Evolutionary conservation across 2,329 filamentous ascomycete genomes (phyloP), one percentile per base, ranked within the genome.

Genomic region (Fusarium bactridioides): DNA sequence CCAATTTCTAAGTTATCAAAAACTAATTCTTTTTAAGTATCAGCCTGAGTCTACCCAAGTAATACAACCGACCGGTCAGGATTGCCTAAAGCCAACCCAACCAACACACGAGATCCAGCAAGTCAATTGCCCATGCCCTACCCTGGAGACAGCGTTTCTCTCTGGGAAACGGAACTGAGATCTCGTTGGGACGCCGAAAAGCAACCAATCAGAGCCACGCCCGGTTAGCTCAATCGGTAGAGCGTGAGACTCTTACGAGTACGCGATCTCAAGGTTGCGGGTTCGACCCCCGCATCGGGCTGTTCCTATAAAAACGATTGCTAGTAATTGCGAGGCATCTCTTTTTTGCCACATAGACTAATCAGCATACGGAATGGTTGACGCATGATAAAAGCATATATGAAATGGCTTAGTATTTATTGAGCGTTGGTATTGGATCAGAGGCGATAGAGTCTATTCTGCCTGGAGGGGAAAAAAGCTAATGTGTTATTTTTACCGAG

Each of bases 181-280:
- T 15, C 12, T 15, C 4, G 4, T 2, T 35, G 18, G 10, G 7
- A n/a, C 3, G 6, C 3, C 9, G 7, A 19, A 15, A 35, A 25
- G 3, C n/a, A 51, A 35, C 48, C 29, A 51, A 51, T 45, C 43
- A 69, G 58, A 69, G 65, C 65, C 80, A 81, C 80, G 79, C 80
- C 79, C 81, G 76, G 75, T 77, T 78, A 77, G 76, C 74, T 79
- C 76, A 78, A 79, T 79, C 78, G 78, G 77, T 90, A 91, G 89
- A 91, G 88, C 88, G 88, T 90, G 86, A 89, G 89, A 90, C 89
- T 91, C 89, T 87, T 86, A 87, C 27, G 75, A 78, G 77, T 76
- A 72, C 77, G 61, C 77, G 56, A 86, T 86, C 85, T 87, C 83
- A 86, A 87, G 85, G 84, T 83, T 86, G 84, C 83, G 84, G 85